Conservation (phyloP, 441 rosid species). For the Euphorbia schlechtendalii region DNA sequence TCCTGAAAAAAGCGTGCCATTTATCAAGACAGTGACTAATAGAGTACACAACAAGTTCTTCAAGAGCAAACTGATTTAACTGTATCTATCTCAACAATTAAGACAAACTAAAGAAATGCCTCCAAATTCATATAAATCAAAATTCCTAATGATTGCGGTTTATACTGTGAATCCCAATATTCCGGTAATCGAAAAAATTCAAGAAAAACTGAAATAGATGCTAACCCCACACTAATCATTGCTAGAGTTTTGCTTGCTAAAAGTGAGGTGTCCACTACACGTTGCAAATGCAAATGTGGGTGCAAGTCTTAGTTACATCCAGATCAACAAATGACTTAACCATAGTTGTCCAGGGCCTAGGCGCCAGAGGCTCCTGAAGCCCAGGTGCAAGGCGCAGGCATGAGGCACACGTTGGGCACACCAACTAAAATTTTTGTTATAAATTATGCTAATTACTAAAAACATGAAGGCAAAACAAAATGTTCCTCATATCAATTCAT, state of each 20-base stretch:
- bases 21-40: constrained; percentile 7
- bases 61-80: background rate
- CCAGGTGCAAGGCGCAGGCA: too few species aligned
- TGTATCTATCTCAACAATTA: background rate
- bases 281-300: background rate
- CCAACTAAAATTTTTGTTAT: too few species aligned
- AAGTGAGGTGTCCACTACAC: background rate
- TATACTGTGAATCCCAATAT: background rate
- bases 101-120: background rate
- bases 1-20: constrained; percentile 38
- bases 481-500: too few species aligned
- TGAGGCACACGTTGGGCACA: too few species aligned
- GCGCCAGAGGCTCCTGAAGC: too few species aligned
- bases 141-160: background rate
- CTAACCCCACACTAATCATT: background rate
- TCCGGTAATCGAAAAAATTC: background rate
- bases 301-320: too few species aligned
- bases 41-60: background rate
- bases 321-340: background rate
- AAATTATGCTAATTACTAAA: too few species aligned
- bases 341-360: too few species aligned
- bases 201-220: too few species aligned
- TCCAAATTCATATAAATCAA: background rate
- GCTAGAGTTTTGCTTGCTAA: background rate
- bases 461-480: too few species aligned